Evolutionary conservation across 805 yeast species (phyloP), one percentile per base, ranked within the genome.

Genomic region (Candida sanyiensis): DNA sequence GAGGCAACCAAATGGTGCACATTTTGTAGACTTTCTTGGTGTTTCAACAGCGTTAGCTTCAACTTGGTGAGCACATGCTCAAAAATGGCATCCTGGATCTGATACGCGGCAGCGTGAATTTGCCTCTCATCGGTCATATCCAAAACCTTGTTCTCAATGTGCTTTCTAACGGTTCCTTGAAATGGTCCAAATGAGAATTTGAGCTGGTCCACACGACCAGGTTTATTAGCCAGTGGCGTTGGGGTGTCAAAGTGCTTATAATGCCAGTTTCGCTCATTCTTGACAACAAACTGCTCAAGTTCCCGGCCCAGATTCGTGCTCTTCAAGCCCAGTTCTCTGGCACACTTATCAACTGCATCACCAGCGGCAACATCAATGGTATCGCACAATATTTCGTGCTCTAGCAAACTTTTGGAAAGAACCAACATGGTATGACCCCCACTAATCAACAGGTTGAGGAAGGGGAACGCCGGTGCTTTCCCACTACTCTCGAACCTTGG

Each of bases 341-440:
- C 95, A 56, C 95, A 86, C 61, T 90, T 90, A 59, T 93, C 98
- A 17, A 93, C 59, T 0, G 96, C 83, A 59, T 90, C 96, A 1
- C 98, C 98, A 3, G 83, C 83, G 0, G 98, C 97, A 21, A 87
- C 83, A 54, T 89, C 98, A 15, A 77, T 61, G 0, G 95, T 84
- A 51, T 88, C 72, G 16, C 81, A 76, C 4, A 87, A 57, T 1
- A 90, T 73, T 42, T 77, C 78, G 62, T 93, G 98, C 3, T 81
- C 70, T 0, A 67, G 44, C 1, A 87, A 49, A 13, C 80, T 63
- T 22, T 59, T 62, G 39, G 89, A 80, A 7, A 76, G 64, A 1
- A 90, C 95, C 19, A 89, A 63, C 78, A 87, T 78, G 0, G 97
- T 89, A 54, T 93, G 98, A 1, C 98, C 98, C 0, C 98, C 98